phyloP scores from a whole-genome alignment of 2,329 filamentous ascomycete species.

The Helotiales sp. region DNA sequence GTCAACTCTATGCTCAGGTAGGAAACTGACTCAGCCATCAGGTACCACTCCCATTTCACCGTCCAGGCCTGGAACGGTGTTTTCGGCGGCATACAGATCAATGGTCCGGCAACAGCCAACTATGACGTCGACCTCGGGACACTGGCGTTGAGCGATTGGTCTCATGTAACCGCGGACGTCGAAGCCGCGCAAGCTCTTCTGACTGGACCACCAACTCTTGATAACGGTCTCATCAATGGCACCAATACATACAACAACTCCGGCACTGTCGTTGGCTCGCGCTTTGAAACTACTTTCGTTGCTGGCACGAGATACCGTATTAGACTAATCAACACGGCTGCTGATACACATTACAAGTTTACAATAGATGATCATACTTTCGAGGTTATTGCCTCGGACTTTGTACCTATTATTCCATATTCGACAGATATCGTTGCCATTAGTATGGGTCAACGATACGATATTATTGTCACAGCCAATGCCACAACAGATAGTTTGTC shows the following conservation, averaged over 20 bases:
- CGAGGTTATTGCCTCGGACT: conserved; percentile 63
- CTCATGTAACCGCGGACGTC: too few species aligned
- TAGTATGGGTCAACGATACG: conserved; percentile 53
- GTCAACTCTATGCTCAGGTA: too few species aligned
- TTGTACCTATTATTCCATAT: conserved; percentile 61
- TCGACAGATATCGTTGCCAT: conserved; percentile 57
- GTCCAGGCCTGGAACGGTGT: too few species aligned
- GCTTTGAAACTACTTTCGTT: conserved; percentile 34
- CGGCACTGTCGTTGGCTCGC: conserved; percentile 15
- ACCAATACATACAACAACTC: conserved; percentile 6
- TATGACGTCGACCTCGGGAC: too few species aligned
- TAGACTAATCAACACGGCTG: conserved; percentile 46
- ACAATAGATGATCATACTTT: conserved; percentile 52
- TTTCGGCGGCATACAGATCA: too few species aligned
- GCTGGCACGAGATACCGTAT: conserved; percentile 44
- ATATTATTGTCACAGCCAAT: conserved; percentile 46
- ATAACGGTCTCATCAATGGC: conserved; percentile 28
- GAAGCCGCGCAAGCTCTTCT: too few species aligned
- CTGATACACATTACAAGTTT: conserved; percentile 43
- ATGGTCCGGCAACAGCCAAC: too few species aligned
- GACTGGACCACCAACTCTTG: conserved; percentile 25
- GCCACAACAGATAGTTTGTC: conserved; percentile 15
- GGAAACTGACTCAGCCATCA: too few species aligned
- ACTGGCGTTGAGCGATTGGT: too few species aligned
- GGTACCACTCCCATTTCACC: too few species aligned